Evolutionary conservation across 306 rosid species (phyloP).

Genomic region (Glycine soja): DNA sequence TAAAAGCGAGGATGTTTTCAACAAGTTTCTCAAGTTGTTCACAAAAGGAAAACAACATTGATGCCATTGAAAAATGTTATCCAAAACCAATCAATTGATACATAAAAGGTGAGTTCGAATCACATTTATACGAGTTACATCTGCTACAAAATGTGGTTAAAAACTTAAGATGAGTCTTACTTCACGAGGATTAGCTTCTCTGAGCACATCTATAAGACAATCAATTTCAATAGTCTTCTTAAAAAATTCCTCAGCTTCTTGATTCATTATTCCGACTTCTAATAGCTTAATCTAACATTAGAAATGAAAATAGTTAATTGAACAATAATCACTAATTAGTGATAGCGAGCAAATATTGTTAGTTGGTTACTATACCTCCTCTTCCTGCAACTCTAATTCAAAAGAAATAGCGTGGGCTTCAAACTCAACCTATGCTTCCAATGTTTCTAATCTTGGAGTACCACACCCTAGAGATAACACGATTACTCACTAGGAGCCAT

Average conservation of each 20-base stretch:
- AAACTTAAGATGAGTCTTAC: too few relatives aligned
- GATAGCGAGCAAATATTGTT: too few relatives aligned
- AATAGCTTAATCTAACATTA: slow-evolving; percentile 41
- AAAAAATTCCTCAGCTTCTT: slow-evolving; percentile 88
- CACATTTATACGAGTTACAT: neutral
- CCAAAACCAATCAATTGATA: slow-evolving; percentile 8
- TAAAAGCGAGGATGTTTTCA: slow-evolving; percentile 86
- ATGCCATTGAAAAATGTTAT: too few relatives aligned
- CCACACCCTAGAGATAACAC: slow-evolving; percentile 13
- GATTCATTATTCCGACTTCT: slow-evolving; percentile 56
- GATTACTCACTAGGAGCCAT: neutral
- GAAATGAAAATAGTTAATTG: neutral
- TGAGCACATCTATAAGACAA: slow-evolving; percentile 78
- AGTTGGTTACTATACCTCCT: too few relatives aligned
- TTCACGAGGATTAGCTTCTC: slow-evolving; percentile 76
- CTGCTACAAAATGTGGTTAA: neutral
- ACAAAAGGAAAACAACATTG: too few relatives aligned
- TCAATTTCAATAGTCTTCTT: slow-evolving; percentile 89
- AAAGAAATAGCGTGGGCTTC: slow-evolving; percentile 49
- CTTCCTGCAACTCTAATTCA: slow-evolving; percentile 39
- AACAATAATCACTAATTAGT: slow-evolving; percentile 14
- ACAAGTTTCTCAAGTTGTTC: slow-evolving; percentile 87
- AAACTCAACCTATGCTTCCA: slow-evolving; percentile 39
- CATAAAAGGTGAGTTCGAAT: slow-evolving; percentile 20
- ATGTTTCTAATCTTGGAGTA: slow-evolving; percentile 46